Conservation (phyloP, 257 asterid species). For the Dorcoceras hygrometricum region DNA sequence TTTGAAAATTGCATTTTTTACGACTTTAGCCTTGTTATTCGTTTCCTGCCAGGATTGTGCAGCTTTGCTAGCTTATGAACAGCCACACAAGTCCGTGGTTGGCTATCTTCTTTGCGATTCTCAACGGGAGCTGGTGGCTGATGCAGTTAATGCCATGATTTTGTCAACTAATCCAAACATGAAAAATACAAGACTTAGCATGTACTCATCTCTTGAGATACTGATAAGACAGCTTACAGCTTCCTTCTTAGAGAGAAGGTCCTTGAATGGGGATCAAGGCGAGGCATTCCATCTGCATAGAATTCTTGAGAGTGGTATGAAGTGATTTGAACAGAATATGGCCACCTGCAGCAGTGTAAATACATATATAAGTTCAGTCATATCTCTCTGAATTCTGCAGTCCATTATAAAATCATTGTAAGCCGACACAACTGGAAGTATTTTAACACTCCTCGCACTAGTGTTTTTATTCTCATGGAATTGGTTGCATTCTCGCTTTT, state of each 20-base stretch:
- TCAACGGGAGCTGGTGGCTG: slow-evolving; percentile 89
- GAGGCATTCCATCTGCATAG: slow-evolving; percentile 71
- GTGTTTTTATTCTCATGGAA: background rate
- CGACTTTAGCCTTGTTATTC: slow-evolving; percentile 5
- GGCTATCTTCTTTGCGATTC: slow-evolving; percentile 81
- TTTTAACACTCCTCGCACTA: background rate
- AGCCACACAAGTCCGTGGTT: slow-evolving; percentile 64
- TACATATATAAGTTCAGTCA: slow-evolving; percentile 9
- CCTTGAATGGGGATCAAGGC: slow-evolving; percentile 74
- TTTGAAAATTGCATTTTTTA: slow-evolving; percentile 11
- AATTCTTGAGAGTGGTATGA: slow-evolving; percentile 52
- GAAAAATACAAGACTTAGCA: slow-evolving; percentile 47
- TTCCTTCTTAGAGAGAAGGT: slow-evolving; percentile 72
- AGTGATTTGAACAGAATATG: slow-evolving; percentile 1
- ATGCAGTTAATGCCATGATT: slow-evolving; percentile 74
- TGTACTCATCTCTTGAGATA: slow-evolving; percentile 74
- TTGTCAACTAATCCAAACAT: slow-evolving; percentile 58
- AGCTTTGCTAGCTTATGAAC: slow-evolving; percentile 78
- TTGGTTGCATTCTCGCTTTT: background rate
- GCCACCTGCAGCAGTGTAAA: slow-evolving; percentile 6
- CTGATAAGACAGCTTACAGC: slow-evolving; percentile 73
- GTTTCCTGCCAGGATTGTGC: slow-evolving; percentile 70
- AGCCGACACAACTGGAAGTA: slow-evolving; percentile 9
- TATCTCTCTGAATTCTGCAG: background rate
- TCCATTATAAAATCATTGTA: slow-evolving; percentile 4